Conservation (phyloP, 768 basidiomycete genomes). For the Termitomyces sp. region DNA sequence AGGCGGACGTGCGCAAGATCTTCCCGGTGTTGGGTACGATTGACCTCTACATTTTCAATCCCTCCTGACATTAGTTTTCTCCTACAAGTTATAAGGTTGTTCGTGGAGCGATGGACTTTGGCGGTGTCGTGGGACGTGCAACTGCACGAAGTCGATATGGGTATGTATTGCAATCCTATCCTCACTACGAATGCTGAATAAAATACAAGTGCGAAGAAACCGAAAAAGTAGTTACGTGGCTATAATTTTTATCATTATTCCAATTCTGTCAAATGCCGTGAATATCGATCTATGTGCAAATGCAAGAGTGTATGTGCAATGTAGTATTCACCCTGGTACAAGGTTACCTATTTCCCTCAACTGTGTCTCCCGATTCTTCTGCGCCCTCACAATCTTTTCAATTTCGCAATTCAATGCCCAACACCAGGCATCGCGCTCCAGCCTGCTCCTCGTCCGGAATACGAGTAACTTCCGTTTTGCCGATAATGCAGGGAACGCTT, state of each 20-base stretch:
- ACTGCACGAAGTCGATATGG: slow-evolving; percentile 89
- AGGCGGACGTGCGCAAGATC: slow-evolving; percentile 94
- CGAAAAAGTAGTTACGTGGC: slow-evolving; percentile 55
- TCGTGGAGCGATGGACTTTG: slow-evolving; percentile 87
- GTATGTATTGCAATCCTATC: slow-evolving; percentile 33
- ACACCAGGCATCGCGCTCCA: slow-evolving; percentile 93
- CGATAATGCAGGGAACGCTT: slow-evolving; percentile 43
- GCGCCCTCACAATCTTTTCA: slow-evolving; percentile 65
- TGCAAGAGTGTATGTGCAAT: slow-evolving; percentile 7
- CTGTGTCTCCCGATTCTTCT: slow-evolving; percentile 57
- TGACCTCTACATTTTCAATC: neutral
- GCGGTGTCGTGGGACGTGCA: slow-evolving; percentile 80
- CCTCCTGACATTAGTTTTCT: neutral
- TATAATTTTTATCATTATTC: neutral
- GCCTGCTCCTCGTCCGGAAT: slow-evolving; percentile 70
- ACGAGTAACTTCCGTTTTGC: slow-evolving; percentile 57
- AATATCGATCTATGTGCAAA: slow-evolving; percentile 1
- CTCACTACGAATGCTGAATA: slow-evolving; percentile 8
- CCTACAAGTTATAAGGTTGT: slow-evolving; percentile 84
- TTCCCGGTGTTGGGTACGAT: slow-evolving; percentile 90
- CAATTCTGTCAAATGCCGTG: neutral
- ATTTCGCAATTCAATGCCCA: slow-evolving; percentile 91
- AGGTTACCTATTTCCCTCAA: slow-evolving; percentile 62
- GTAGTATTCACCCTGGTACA: slow-evolving; percentile 23
- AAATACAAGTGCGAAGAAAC: slow-evolving; percentile 68